phyloP scores from a whole-genome alignment of 305 asterid species.

The Caryopteris hybrid region DNA sequence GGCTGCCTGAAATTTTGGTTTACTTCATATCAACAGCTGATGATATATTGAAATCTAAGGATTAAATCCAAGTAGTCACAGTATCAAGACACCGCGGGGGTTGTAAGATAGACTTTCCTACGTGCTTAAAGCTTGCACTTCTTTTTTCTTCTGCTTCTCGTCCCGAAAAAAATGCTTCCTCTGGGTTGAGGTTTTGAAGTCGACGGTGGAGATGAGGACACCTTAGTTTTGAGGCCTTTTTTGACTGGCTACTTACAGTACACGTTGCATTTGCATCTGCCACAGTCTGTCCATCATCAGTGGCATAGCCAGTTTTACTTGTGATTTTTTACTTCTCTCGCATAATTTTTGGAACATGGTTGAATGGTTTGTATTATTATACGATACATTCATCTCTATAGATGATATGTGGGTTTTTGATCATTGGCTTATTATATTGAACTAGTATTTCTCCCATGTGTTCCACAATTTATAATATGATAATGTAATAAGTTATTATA shows the following conservation, averaged over 20 bases:
- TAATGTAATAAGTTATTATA: too few species aligned
- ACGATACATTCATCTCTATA: not conserved
- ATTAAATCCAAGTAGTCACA: not conserved
- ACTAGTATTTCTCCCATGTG: too few species aligned
- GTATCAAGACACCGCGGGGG: not conserved
- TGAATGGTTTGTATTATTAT: not conserved
- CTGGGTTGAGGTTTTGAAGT: not conserved
- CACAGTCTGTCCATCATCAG: not conserved
- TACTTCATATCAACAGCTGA: not conserved
- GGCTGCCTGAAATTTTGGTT: not conserved
- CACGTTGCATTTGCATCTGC: not conserved
- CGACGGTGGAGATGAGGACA: not conserved
- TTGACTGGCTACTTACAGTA: not conserved
- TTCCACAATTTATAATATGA: too few species aligned
- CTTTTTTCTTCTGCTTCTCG: too few species aligned
- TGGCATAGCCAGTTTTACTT: not conserved
- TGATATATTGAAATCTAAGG: not conserved
- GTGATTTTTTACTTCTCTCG: not conserved
- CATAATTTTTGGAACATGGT: not conserved
- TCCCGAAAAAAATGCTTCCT: too few species aligned
- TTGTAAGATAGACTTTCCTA: not conserved
- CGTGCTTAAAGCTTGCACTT: not conserved
- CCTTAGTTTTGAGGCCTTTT: not conserved
- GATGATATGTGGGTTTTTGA: not conserved
- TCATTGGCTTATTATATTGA: constrained; percentile 2